phyloP scores from a whole-genome alignment of 1,284 basidiomycete species.

The Cystobasidiaceae sp. region DNA sequence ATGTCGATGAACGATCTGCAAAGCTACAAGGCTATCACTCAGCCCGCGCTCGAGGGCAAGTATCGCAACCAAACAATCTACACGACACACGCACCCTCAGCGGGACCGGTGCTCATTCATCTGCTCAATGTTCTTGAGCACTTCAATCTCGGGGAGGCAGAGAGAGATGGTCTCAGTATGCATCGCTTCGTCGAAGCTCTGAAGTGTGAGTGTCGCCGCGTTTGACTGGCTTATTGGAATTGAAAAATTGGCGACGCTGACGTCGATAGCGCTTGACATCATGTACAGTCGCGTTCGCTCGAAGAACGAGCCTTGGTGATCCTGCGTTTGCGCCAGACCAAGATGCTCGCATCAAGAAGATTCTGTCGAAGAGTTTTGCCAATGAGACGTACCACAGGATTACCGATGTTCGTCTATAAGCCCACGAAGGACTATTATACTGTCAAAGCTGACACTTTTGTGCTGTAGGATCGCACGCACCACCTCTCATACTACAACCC shows the following conservation, averaged over 20 bases:
- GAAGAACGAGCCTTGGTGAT: conserved; percentile 74
- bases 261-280: too few species aligned
- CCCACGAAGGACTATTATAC: background rate
- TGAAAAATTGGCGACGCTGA: background rate
- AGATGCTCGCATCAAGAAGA: conserved; percentile 55
- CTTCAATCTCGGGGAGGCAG: conserved; percentile 56
- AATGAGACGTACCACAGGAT: conserved; percentile 60
- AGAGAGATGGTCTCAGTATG: conserved; percentile 56
- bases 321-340: conserved; percentile 59
- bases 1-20: conserved; percentile 65
- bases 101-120: conserved; percentile 70
- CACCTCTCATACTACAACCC: conserved; percentile 75
- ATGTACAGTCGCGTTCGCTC: conserved; percentile 48
- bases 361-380: conserved; percentile 67
- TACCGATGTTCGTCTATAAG: conserved; percentile 61
- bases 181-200: conserved; percentile 70
- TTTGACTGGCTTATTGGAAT: background rate
- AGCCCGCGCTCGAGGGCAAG: conserved; percentile 65
- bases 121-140: conserved; percentile 73
- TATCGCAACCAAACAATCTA: conserved; percentile 75
- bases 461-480: conserved; percentile 68
- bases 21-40: conserved; percentile 65
- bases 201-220: conserved; percentile 56
- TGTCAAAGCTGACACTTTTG: conserved; percentile 30
- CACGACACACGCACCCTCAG: conserved; percentile 75